Evolutionary conservation across 768 basidiomycete species (phyloP), one percentile per base, ranked within the genome.

Genomic region (Brasilioporus rufonigricans): DNA sequence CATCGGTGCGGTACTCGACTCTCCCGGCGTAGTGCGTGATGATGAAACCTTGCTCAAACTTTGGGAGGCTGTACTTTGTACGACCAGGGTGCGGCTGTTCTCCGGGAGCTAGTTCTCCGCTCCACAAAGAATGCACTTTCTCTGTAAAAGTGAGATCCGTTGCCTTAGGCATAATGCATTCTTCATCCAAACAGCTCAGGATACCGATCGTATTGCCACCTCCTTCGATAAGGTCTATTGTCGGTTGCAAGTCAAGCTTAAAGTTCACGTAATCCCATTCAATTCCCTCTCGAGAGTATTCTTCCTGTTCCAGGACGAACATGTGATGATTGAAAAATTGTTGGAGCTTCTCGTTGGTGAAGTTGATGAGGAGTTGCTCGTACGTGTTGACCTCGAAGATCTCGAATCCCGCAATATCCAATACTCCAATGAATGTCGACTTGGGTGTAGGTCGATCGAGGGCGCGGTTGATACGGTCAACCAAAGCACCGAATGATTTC

Each of bases 101-200:
- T 10, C 71, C 72, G 26, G 72, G 64, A 24, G 75, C 66, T 18
- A 76, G 76, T 36, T 72, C 71, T 19, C 69, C 63, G 19, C 59
- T 55, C 94, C 94, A 98, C 55, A 92, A 76, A 13, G 80, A 77
- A 62, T 93, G 81, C 3, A 98, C 81, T 71, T 98, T 98, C 73
- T 92, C 84, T 31, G 93, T 93, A 75, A 99, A 98, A 0, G 95
- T 98, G 40, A 84, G 73, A 70, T 99, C 96, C 13, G 89, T 92
- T 4, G 96, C 96, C 68, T 93, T 93, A n/a, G 96, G 97, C 96
- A 98, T 99, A 71, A 99, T 98, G 68, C 96, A 98, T 60, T 98
- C 96, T 68, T 98, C 97, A 69, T 99, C 97, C 33, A 99, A 75
- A 63, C 89, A 87, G 58, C 93, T 91, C 43, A 99, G 80, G 56